These are phyloP conservation scores for Acmispon strigosus DNA, from an alignment of 306 rosid genomes.

Conservation along the genomic window DNA sequence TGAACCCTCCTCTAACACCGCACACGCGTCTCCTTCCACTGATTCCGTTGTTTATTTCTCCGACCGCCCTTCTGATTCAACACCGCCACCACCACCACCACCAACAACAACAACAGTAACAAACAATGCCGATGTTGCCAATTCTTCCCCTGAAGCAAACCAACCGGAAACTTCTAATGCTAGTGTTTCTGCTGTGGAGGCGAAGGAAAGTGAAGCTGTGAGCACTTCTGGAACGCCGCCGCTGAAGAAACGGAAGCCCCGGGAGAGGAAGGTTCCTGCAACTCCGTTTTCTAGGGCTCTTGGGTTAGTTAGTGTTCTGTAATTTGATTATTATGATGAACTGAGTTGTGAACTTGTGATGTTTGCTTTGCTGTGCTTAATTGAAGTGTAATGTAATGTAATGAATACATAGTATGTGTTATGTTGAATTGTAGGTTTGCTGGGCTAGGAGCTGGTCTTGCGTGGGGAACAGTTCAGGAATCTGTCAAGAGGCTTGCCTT, in stretches of 20 bases:
- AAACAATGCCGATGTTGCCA: neutral
- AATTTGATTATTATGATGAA: neutral
- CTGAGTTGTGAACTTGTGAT: neutral
- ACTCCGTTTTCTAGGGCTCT: slow-evolving; percentile 42
- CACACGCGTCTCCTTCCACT: too few relatives aligned
- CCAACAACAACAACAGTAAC: neutral
- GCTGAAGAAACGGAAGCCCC: too few relatives aligned
- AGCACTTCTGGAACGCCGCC: too few relatives aligned
- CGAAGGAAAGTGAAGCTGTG: too few relatives aligned
- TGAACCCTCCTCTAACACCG: too few relatives aligned
- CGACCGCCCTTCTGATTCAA: too few relatives aligned
- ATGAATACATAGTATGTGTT: too few relatives aligned
- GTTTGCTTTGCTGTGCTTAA: neutral
- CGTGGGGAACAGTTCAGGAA: slow-evolving; percentile 95
- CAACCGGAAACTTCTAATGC: slow-evolving; percentile 11
- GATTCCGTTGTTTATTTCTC: too few relatives aligned
- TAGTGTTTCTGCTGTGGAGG: neutral
- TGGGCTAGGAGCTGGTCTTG: slow-evolving; percentile 90
- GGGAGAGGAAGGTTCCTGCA: slow-evolving; percentile 46
- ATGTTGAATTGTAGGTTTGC: slow-evolving; percentile 51
- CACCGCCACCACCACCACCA: too few relatives aligned
- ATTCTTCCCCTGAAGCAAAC: slow-evolving; percentile 10
- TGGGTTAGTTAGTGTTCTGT: slow-evolving; percentile 32
- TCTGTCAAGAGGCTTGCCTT: slow-evolving; percentile 77
- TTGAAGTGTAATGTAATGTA: neutral